Conservation (phyloP, 2,329 filamentous ascomycete species). For the Pyricularia grisea region DNA sequence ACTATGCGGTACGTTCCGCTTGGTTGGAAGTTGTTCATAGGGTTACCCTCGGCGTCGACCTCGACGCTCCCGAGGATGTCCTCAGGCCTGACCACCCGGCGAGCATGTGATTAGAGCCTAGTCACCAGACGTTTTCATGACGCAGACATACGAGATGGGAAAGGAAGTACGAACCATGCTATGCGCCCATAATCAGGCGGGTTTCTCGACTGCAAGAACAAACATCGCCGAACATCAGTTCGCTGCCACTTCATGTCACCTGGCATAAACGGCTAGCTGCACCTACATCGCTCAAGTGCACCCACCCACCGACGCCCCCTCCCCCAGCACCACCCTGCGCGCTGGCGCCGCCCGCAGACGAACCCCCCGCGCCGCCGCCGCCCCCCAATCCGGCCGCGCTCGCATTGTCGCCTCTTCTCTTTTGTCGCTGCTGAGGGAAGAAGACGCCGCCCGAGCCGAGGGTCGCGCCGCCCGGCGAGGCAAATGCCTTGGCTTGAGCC, state of each 20-base stretch:
- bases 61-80: slow-evolving; percentile 62
- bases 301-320: slow-evolving; percentile 49
- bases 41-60: slow-evolving; percentile 42
- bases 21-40: slow-evolving; percentile 13
- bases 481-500: slow-evolving; percentile 48
- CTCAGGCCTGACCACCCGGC: slow-evolving; percentile 36
- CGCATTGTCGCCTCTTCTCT: slow-evolving; percentile 15
- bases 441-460: slow-evolving; percentile 42
- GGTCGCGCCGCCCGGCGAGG: slow-evolving; percentile 44
- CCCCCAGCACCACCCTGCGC: slow-evolving; percentile 52
- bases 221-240: neutral
- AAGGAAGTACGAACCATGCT: slow-evolving; percentile 32
- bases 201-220: slow-evolving; percentile 34
- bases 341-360: slow-evolving; percentile 45
- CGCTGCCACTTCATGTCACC: neutral
- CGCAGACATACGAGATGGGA: neutral
- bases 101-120: neutral
- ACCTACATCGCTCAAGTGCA: slow-evolving; percentile 51
- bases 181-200: slow-evolving; percentile 59
- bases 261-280: neutral
- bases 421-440: slow-evolving; percentile 30
- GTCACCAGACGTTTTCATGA: neutral
- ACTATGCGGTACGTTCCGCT: slow-evolving; percentile 38
- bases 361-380: slow-evolving; percentile 29
- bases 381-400: slow-evolving; percentile 18